Conservation (phyloP, 495 filamentous ascomycete species). For the Lichina pygmaea region DNA sequence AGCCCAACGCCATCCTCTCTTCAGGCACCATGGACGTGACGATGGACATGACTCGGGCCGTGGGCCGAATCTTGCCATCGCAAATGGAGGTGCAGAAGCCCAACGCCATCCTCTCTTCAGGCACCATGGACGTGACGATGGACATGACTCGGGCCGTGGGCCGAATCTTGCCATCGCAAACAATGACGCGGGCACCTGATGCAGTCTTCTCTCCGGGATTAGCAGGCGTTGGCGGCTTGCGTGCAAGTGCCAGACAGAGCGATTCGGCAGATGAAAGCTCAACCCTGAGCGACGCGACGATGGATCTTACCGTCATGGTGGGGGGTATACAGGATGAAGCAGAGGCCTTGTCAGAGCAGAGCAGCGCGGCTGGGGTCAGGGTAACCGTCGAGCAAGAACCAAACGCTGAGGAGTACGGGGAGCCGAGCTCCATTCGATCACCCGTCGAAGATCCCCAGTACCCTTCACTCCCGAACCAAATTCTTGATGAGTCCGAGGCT, state of each 20-base stretch:
- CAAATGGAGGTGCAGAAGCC: not conserved
- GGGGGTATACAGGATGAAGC: constrained; percentile 8
- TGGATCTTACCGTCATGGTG: constrained; percentile 16
- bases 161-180: constrained; percentile 17
- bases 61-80: constrained; percentile 23
- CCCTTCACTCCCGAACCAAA: not conserved
- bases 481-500: not conserved
- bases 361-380: too few species aligned
- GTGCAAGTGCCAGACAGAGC: constrained; percentile 5
- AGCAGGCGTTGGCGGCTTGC: constrained; percentile 6
- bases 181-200: not conserved
- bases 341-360: not conserved
- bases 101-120: not conserved
- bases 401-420: too few species aligned
- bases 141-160: constrained; percentile 29
- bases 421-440: too few species aligned
- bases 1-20: not conserved
- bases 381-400: too few species aligned
- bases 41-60: constrained; percentile 27
- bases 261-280: constrained; percentile 2
- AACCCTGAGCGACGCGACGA: constrained; percentile 10
- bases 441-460: not conserved
- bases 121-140: constrained; percentile 20
- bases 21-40: constrained; percentile 15
- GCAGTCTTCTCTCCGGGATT: not conserved